Evolutionary conservation across 257 asterid species (phyloP).

Genomic region (Ilex asprella): DNA sequence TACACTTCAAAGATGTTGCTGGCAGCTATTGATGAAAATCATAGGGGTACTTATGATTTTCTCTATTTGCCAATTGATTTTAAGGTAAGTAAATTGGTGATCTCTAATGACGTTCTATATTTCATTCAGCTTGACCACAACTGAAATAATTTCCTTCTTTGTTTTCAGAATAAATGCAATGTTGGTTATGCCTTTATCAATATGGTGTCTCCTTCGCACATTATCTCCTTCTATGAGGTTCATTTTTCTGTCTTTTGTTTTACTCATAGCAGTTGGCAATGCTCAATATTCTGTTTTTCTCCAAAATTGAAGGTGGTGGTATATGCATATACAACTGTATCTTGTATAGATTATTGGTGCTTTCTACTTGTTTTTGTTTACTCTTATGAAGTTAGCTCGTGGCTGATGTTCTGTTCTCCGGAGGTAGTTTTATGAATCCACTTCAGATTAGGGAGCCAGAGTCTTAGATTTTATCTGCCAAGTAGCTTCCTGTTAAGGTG

Average conservation of each 20-base stretch:
- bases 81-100: constrained; percentile 47
- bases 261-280: background rate
- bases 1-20: constrained; percentile 96
- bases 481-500: no score
- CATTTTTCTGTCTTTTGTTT: constrained; percentile 13
- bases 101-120: background rate
- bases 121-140: constrained; percentile 7
- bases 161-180: constrained; percentile 86
- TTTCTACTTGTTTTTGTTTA: no score
- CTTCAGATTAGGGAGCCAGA: background rate
- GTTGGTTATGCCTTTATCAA: constrained; percentile 98
- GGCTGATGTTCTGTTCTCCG: no score
- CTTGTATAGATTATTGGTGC: no score
- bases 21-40: constrained; percentile 82
- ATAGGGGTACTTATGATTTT: constrained; percentile 87
- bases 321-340: no score
- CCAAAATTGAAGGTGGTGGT: no score
- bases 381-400: no score
- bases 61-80: constrained; percentile 94
- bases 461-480: no score
- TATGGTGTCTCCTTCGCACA: constrained; percentile 80
- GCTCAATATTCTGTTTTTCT: background rate
- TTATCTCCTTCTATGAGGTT: constrained; percentile 81
- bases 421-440: background rate
- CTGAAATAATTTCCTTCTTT: constrained; percentile 8